phyloP scores from a whole-genome alignment of 108 stramenopile genomes.

The Cylindrotheca fusiformis region DNA sequence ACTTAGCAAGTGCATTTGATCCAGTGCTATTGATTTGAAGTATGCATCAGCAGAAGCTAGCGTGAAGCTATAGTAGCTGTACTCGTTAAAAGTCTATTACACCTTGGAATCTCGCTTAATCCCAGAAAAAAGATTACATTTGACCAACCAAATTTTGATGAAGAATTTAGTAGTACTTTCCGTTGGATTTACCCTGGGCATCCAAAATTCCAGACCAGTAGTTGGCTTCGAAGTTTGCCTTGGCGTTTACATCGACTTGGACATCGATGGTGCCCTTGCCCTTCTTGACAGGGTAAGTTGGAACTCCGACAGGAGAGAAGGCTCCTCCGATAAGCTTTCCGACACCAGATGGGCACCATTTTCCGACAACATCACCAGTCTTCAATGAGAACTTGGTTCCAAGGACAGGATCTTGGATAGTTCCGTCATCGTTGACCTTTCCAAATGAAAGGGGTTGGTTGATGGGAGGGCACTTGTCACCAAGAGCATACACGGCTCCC shows the following conservation, averaged over 20 bases:
- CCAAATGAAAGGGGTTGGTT: conserved; percentile 96
- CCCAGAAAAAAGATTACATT: conserved; percentile 3
- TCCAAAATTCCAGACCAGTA: conserved; percentile 98
- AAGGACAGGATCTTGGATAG: conserved; percentile 91
- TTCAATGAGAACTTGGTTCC: conserved; percentile 94
- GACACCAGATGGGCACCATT: conserved; percentile 92
- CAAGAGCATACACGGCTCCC: conserved; percentile 91
- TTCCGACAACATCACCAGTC: conserved; percentile 87
- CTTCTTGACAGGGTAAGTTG: conserved; percentile 92
- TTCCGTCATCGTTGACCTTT: conserved; percentile 72
- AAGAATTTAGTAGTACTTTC: conserved; percentile 94
- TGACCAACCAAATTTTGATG: background rate
- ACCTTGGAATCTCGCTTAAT: conserved; percentile 1
- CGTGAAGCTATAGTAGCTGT: conserved; percentile 6
- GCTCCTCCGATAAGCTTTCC: conserved; percentile 93
- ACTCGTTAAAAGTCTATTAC: conserved; percentile 10
- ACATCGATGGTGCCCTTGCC: conserved; percentile 83
- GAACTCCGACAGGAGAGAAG: conserved; percentile 91
- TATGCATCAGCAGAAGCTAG: background rate
- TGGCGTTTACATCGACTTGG: conserved; percentile 97
- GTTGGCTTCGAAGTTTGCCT: conserved; percentile 94
- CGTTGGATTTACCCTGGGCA: conserved; percentile 97
- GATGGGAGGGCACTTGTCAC: conserved; percentile 96
- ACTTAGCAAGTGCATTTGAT: conserved; percentile 1
- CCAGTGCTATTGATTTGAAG: background rate